Evolutionary conservation across 495 filamentous ascomycete species (phyloP).

Genomic region (Penicillium malachiteum): DNA sequence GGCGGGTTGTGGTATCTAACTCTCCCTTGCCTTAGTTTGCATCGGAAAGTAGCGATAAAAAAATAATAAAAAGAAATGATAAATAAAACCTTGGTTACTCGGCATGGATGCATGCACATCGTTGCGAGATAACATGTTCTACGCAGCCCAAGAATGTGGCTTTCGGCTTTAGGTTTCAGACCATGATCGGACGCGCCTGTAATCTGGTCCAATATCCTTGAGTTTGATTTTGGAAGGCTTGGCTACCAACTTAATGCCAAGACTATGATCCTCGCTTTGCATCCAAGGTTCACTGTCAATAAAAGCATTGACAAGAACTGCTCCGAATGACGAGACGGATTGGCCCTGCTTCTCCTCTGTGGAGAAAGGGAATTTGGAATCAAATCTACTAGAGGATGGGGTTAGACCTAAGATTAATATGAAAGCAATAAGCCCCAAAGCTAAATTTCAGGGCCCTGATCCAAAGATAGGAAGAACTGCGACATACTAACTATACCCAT

Average conservation of each 20-base stretch:
- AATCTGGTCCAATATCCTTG: neutral
- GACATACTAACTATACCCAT: too few relatives aligned
- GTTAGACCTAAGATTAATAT: neutral
- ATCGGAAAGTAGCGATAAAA: neutral
- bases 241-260: neutral
- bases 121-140: conserved; percentile 2
- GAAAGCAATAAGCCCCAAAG: neutral
- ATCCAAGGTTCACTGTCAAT: conserved; percentile 2
- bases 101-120: conserved; percentile 6
- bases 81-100: neutral
- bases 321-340: too few relatives aligned
- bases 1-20: too few relatives aligned
- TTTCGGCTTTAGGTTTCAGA: conserved; percentile 15
- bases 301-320: neutral
- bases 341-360: neutral
- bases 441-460: neutral
- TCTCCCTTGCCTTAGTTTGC: neutral
- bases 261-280: neutral
- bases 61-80: too few relatives aligned
- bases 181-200: conserved; percentile 10
- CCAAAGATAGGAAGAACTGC: neutral
- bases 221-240: neutral
- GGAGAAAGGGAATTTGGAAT: neutral
- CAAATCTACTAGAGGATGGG: neutral
- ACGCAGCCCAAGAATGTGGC: conserved; percentile 11